These are phyloP conservation scores for Fistulinella cinereoalba DNA, from an alignment of 1,284 basidiomycete species.

Conservation along the genomic window DNA sequence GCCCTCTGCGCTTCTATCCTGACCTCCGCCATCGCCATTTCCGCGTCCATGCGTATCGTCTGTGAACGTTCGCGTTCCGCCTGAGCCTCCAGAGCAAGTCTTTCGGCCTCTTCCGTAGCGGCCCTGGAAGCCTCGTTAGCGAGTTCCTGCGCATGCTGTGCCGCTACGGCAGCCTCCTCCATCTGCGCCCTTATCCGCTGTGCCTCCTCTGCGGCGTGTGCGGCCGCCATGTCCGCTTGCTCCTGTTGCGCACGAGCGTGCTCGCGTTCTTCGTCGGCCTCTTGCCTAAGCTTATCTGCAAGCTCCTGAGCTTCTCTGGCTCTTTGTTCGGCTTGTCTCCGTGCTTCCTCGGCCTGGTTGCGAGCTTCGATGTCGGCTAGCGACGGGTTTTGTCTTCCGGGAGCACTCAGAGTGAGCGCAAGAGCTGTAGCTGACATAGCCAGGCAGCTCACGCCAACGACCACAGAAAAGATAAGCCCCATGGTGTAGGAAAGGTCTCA, in stretches of 20 bases:
- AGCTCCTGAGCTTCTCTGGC: constrained; percentile 6
- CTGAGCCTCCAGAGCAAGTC: constrained; percentile 7
- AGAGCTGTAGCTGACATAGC: too few relatives aligned
- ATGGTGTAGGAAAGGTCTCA: too few relatives aligned
- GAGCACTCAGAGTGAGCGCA: background rate
- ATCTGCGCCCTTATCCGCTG: constrained; percentile 8
- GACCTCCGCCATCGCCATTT: constrained; percentile 7
- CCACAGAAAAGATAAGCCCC: too few relatives aligned
- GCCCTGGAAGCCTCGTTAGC: constrained; percentile 7
- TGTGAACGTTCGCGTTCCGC: constrained; percentile 13
- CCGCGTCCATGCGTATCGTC: constrained; percentile 15
- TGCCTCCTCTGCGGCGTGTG: constrained; percentile 4
- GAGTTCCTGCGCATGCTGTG: constrained; percentile 1
- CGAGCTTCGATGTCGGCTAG: constrained; percentile 14
- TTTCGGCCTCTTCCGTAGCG: constrained; percentile 15
- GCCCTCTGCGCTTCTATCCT: constrained; percentile 14
- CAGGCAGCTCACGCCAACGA: too few relatives aligned
- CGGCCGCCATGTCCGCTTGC: constrained; percentile 12
- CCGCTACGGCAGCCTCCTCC: background rate
- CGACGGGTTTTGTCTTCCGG: constrained; percentile 17
- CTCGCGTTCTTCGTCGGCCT: constrained; percentile 7
- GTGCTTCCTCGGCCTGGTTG: constrained; percentile 13
- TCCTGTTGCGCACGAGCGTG: constrained; percentile 8
- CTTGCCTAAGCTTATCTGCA: background rate
- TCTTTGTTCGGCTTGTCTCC: constrained; percentile 4